A percentile compares a stretch with the other conserved stretches of the same genome.
Conservation (phyloP, 345 rosid genomes). For the Corymbia maculata region DNA sequence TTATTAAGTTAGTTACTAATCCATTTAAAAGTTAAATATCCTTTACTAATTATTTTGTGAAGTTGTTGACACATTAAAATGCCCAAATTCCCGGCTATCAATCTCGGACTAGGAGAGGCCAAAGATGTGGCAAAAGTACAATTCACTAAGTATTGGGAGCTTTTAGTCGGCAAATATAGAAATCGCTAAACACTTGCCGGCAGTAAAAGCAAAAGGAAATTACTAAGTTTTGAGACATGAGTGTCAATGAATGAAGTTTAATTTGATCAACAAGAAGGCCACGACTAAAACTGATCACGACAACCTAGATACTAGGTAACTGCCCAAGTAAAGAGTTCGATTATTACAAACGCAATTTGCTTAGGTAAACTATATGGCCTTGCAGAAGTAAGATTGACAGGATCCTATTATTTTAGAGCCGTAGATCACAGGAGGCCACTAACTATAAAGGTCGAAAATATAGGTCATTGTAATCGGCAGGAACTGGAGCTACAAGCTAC, state of each 20-base stretch:
- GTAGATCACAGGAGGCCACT: background rate
- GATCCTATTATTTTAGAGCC: background rate
- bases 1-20: too few species aligned
- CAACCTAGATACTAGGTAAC: background rate
- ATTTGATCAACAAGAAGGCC: background rate
- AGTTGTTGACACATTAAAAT: background rate
- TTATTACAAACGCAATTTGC: too few species aligned
- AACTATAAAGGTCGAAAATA: background rate
- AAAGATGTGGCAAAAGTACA: background rate
- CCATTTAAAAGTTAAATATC: background rate
- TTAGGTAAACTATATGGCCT: background rate
- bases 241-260: background rate
- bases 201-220: too few species aligned
- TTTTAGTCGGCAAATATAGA: background rate
- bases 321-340: background rate
- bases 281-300: background rate
- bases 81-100: rapidly evolving
- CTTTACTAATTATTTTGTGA: background rate
- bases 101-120: background rate
- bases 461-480: background rate
- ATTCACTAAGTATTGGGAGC: background rate
- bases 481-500: background rate
- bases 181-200: background rate
- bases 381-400: background rate
- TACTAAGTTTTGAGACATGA: background rate